These are phyloP conservation scores for Tolypocladium pustulatum DNA, from an alignment of 2,329 filamentous ascomycete species.

Conservation along the genomic window DNA sequence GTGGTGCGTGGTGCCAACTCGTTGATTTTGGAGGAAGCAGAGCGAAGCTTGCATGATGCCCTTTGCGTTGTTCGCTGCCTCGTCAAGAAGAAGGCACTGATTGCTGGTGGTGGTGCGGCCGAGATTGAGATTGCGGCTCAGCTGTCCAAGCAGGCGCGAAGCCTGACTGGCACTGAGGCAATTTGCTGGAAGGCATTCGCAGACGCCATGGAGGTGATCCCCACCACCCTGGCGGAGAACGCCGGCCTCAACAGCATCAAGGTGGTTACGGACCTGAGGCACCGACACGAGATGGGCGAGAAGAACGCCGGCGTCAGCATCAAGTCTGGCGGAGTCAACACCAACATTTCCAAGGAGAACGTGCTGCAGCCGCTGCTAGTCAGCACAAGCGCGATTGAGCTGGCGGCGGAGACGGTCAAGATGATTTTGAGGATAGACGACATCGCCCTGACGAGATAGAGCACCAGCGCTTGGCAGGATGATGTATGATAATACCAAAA, in stretches of 20 bases:
- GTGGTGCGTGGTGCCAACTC: conserved; percentile 90
- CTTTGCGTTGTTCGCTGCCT: conserved; percentile 95
- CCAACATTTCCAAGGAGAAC: conserved; percentile 93
- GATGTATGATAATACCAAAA: conserved; percentile 27
- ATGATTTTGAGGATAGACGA: conserved; percentile 68
- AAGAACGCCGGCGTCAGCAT: conserved; percentile 96
- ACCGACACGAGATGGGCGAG: conserved; percentile 90
- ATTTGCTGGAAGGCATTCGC: conserved; percentile 99
- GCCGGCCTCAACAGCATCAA: conserved; percentile 97
- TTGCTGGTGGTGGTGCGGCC: conserved; percentile 90
- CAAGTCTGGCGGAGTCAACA: conserved; percentile 93
- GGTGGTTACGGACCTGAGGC: conserved; percentile 90
- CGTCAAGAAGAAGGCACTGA: conserved; percentile 99
- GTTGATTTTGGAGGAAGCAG: conserved; percentile 91
- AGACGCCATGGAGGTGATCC: conserved; percentile 93
- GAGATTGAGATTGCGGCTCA: conserved; percentile 93
- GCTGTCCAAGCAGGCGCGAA: conserved; percentile 71
- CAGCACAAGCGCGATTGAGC: conserved; percentile 92
- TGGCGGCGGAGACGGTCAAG: conserved; percentile 97
- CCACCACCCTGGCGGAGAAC: conserved; percentile 93
- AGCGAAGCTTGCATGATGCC: conserved; percentile 92
- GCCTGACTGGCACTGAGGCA: conserved; percentile 80
- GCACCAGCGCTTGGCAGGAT: conserved; percentile 16
- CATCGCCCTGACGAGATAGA: conserved; percentile 50
- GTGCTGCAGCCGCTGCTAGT: conserved; percentile 93